These are phyloP conservation scores for Ulota crispa DNA, from an alignment of 225 moss, liverwort and hornwort genomes.

Conservation along the genomic window DNA sequence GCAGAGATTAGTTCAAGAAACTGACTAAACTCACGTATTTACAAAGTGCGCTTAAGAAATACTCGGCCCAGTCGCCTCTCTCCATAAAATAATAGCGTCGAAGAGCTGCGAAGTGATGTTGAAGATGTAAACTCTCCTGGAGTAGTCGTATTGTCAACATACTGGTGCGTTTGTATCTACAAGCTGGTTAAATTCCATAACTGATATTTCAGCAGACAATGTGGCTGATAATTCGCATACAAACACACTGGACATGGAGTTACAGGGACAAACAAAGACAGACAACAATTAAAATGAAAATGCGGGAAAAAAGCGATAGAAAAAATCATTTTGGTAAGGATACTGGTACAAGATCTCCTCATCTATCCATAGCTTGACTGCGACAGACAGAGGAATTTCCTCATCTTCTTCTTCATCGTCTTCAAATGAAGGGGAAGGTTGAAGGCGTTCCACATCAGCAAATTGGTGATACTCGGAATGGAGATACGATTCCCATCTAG, in stretches of 20 bases:
- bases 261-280: neutral
- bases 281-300: neutral
- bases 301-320: neutral
- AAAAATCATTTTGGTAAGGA: conserved; percentile 40
- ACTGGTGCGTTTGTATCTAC: conserved; percentile 84
- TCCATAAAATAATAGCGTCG: conserved; percentile 95
- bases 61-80: conserved; percentile 93
- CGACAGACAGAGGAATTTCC: conserved; percentile 82
- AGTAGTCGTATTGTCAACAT: conserved; percentile 84
- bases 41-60: conserved; percentile 78
- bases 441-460: conserved; percentile 31
- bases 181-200: conserved; percentile 47
- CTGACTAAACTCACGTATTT: conserved; percentile 64
- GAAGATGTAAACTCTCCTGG: conserved; percentile 82
- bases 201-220: conserved; percentile 3
- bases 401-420: conserved; percentile 57
- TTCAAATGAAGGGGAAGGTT: conserved; percentile 27
- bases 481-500: conserved; percentile 67
- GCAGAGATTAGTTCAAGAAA: neutral
- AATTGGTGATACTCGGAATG: conserved; percentile 36
- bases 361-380: conserved; percentile 78
- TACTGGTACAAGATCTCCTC: conserved; percentile 94
- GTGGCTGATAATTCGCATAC: conserved; percentile 7
- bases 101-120: conserved; percentile 81
- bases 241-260: neutral